Conservation (phyloP, 2,329 filamentous ascomycete genomes). For the Trichoderma simmonsii region DNA sequence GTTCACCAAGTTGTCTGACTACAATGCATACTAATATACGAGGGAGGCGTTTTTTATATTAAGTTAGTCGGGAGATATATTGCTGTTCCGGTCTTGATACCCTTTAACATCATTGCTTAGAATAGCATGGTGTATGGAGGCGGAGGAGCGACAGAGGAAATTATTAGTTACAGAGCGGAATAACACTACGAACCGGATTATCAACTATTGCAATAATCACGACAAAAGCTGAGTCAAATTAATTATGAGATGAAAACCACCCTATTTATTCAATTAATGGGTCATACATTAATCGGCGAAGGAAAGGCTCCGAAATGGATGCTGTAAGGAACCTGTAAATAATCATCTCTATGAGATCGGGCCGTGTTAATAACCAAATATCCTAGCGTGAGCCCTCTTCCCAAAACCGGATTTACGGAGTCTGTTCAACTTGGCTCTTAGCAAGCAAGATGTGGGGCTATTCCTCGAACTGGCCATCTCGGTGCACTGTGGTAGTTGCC, state of each 20-base stretch:
- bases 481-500: not conserved
- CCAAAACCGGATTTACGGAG: not conserved
- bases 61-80: not conserved
- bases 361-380: not conserved
- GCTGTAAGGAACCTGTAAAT: not conserved
- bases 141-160: not conserved
- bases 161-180: not conserved
- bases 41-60: not conserved
- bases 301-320: not conserved
- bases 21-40: not conserved
- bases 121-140: no score
- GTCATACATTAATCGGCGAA: not conserved
- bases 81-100: not conserved
- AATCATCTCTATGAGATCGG: not conserved
- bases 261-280: not conserved
- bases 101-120: no score
- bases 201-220: not conserved
- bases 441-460: not conserved
- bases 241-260: not conserved
- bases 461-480: not conserved
- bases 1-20: not conserved
- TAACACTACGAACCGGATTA: not conserved
- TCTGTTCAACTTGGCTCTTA: not conserved
- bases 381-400: not conserved
- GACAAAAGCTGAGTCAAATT: not conserved